Percentiles rank a stretch among this genome's conserved stretches.
phyloP scores from a whole-genome alignment of 2,329 filamentous ascomycete species.

The Pyricularia grisea region DNA sequence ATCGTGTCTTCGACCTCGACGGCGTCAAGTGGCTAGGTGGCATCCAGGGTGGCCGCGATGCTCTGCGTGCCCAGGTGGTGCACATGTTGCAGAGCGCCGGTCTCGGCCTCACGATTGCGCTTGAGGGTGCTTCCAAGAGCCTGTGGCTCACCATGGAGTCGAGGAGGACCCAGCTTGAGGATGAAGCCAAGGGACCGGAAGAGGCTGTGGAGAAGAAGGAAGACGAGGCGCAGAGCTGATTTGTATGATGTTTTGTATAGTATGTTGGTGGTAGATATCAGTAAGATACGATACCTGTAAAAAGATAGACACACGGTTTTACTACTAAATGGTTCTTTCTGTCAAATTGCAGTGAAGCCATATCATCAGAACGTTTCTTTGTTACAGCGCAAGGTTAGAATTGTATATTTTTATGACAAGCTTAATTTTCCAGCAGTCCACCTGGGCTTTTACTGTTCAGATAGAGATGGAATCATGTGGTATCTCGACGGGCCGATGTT shows the following conservation, averaged over 20 bases:
- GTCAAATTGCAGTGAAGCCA: not conserved
- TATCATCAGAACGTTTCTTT: not conserved
- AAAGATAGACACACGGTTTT: not conserved
- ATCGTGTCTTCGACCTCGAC: conserved; percentile 69
- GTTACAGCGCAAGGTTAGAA: too few species aligned
- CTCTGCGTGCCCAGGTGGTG: conserved; percentile 73
- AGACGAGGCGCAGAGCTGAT: conserved; percentile 15
- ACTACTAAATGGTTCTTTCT: not conserved
- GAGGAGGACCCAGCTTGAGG: conserved; percentile 70
- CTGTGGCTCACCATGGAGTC: conserved; percentile 85
- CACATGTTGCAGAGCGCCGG: conserved; percentile 72
- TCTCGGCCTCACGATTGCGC: conserved; percentile 62
- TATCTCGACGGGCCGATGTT: not conserved
- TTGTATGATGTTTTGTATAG: not conserved
- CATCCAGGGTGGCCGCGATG: conserved; percentile 73
- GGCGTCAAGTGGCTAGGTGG: conserved; percentile 58
- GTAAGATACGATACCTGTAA: conserved; percentile 1
- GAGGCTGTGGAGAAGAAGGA: conserved; percentile 15
- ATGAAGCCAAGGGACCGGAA: conserved; percentile 39
- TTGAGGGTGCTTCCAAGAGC: conserved; percentile 73
- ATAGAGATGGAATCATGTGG: not conserved
- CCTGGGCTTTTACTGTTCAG: not conserved
- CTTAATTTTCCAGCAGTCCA: not conserved
- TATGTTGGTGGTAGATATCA: not conserved
- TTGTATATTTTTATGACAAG: too few species aligned